phyloP scores from a whole-genome alignment of 2,329 filamentous ascomycete genomes.

The Clonostachys chloroleuca region DNA sequence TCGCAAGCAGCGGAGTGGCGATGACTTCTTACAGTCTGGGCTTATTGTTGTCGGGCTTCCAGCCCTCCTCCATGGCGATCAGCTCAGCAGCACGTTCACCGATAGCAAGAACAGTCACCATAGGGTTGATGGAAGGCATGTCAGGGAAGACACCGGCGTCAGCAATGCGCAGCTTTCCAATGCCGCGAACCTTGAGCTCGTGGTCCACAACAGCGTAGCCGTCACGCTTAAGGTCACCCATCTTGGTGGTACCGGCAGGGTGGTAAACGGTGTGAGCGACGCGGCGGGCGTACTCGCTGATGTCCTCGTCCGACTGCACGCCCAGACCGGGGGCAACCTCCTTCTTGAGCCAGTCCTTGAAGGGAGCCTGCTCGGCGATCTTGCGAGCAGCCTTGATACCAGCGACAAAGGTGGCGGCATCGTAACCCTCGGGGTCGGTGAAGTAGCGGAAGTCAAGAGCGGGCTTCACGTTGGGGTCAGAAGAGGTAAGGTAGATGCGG shows the following conservation, averaged over 20 bases:
- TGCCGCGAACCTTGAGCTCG: slow-evolving; percentile 65
- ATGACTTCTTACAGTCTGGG: slow-evolving; percentile 18
- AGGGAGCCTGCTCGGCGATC: slow-evolving; percentile 70
- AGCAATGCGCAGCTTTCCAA: slow-evolving; percentile 73
- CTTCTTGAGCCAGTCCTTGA: slow-evolving; percentile 77
- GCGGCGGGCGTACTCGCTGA: slow-evolving; percentile 75
- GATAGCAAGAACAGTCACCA: slow-evolving; percentile 82
- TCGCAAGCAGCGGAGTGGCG: too few relatives aligned
- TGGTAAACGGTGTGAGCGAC: slow-evolving; percentile 89
- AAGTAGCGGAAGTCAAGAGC: slow-evolving; percentile 88
- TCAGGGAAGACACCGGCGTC: slow-evolving; percentile 87
- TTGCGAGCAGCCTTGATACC: slow-evolving; percentile 75
- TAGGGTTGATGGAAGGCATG: slow-evolving; percentile 83
- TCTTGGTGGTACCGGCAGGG: slow-evolving; percentile 84
- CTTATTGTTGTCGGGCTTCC: slow-evolving; percentile 22
- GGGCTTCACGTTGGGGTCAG: slow-evolving; percentile 73
- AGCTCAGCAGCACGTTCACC: slow-evolving; percentile 83
- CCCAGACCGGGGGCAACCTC: slow-evolving; percentile 76
- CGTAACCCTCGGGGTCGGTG: slow-evolving; percentile 80
- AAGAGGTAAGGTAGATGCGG: slow-evolving; percentile 70
- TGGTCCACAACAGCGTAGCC: slow-evolving; percentile 75
- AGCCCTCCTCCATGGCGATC: slow-evolving; percentile 63
- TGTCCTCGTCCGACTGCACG: slow-evolving; percentile 71
- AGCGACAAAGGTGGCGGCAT: slow-evolving; percentile 74
- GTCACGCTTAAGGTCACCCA: slow-evolving; percentile 71